phyloP scores from a whole-genome alignment of 345 rosid genomes.

The Abelmoschus esculentus region DNA sequence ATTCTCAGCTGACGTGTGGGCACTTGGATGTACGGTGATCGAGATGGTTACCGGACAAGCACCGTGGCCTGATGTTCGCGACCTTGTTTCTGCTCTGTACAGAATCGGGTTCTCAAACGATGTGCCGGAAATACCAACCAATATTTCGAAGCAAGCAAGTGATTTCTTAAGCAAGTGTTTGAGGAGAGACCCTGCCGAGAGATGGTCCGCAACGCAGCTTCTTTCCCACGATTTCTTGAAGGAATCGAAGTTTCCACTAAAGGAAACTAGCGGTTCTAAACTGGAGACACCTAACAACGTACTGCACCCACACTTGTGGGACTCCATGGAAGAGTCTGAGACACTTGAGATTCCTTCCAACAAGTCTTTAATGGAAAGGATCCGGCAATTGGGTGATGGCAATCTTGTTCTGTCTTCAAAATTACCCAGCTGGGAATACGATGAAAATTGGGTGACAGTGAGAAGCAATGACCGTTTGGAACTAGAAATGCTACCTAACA shows the following conservation, averaged over 20 bases:
- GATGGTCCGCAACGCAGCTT: conserved; percentile 45
- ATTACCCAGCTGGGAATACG: conserved; percentile 26
- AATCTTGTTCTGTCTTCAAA: background rate
- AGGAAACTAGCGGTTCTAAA: background rate
- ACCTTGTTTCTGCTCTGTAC: conserved; percentile 42
- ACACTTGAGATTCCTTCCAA: conserved; percentile 2
- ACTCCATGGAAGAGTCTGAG: conserved; percentile 20
- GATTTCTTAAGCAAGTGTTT: conserved; percentile 52
- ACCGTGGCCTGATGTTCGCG: conserved; percentile 31
- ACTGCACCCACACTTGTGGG: conserved; percentile 29
- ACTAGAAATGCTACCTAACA: background rate
- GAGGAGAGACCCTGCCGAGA: conserved; percentile 34
- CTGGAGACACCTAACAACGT: conserved; percentile 36
- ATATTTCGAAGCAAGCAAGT: conserved; percentile 28
- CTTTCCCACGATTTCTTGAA: conserved; percentile 35
- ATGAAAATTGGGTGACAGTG: conserved; percentile 43
- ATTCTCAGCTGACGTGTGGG: conserved; percentile 53
- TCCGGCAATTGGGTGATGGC: conserved; percentile 22
- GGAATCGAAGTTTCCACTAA: background rate
- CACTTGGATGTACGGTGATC: conserved; percentile 51
- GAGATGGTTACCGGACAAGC: conserved; percentile 50
- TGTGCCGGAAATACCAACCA: conserved; percentile 35
- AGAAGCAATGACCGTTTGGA: conserved; percentile 23
- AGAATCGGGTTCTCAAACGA: conserved; percentile 39
- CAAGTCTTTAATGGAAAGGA: conserved; percentile 27